Evolutionary conservation across 768 basidiomycete species (phyloP).

Genomic region (Termitomyces sp.): DNA sequence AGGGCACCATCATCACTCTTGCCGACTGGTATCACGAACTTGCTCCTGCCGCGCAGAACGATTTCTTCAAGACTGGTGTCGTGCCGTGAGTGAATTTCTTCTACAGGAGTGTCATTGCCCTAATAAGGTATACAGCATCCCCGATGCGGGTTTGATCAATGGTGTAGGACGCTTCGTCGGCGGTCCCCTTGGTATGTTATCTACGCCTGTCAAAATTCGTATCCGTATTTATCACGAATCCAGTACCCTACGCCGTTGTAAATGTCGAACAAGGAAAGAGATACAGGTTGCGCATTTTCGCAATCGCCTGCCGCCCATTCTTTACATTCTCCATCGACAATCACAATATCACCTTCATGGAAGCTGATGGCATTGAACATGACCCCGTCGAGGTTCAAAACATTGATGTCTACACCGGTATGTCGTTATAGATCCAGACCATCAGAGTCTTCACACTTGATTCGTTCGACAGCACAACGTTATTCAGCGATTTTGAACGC

Average conservation of each 20-base stretch:
- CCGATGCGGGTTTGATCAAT: conserved; percentile 42
- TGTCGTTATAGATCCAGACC: neutral
- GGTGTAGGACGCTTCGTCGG: conserved; percentile 35
- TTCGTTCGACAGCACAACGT: conserved; percentile 24
- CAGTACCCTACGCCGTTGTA: conserved; percentile 33
- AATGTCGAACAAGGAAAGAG: conserved; percentile 33
- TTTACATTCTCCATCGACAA: conserved; percentile 32
- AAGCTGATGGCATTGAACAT: conserved; percentile 35
- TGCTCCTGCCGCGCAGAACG: conserved; percentile 32
- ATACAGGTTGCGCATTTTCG: conserved; percentile 49
- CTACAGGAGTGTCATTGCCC: conserved; percentile 2
- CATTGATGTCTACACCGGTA: conserved; percentile 37
- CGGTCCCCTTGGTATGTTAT: conserved; percentile 28
- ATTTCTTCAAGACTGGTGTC: conserved; percentile 25
- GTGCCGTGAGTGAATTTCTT: conserved; percentile 19
- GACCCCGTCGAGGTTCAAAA: conserved; percentile 35
- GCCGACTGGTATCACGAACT: conserved; percentile 26
- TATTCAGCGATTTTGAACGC: conserved; percentile 33
- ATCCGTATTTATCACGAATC: conserved; percentile 12
- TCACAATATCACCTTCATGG: conserved; percentile 31
- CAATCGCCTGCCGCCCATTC: conserved; percentile 40
- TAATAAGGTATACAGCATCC: conserved; percentile 15
- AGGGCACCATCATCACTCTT: conserved; percentile 29
- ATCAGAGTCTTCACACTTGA: neutral
- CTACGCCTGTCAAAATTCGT: conserved; percentile 14